phyloP scores from a whole-genome alignment of 2,329 filamentous ascomycete genomes.

The Balansia obtecta region DNA sequence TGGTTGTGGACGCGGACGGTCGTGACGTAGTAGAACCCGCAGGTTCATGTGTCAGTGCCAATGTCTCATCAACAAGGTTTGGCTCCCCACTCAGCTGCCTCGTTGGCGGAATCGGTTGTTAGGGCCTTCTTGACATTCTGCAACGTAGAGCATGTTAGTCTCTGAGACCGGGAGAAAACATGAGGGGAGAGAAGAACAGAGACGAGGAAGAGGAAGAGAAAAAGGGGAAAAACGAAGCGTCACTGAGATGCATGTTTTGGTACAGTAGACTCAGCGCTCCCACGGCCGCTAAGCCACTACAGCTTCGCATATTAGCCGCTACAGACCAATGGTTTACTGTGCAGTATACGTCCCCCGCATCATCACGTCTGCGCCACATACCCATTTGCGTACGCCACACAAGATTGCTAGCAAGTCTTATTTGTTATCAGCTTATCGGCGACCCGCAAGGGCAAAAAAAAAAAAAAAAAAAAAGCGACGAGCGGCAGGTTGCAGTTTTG shows the following conservation, averaged over 20 bases:
- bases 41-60: no score
- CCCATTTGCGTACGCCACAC: no score
- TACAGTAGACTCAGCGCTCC: background rate
- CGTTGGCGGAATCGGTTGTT: no score
- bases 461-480: conserved; percentile 7
- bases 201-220: background rate
- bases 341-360: no score
- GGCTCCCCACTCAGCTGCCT: no score
- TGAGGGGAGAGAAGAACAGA: background rate
- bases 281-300: no score
- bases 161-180: no score
- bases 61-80: no score
- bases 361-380: background rate
- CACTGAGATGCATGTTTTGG: background rate
- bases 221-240: background rate
- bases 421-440: conserved; percentile 16
- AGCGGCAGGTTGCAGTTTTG: conserved; percentile 2
- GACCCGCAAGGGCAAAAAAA: conserved; percentile 12
- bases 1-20: background rate
- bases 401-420: background rate
- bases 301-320: no score
- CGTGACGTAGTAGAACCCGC: conserved; percentile 3
- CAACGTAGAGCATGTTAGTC: background rate
- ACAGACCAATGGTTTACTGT: no score
- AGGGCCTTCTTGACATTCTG: no score